A percentile compares a stretch with the other conserved stretches of the same genome.
Evolutionary conservation across 2,329 filamentous ascomycete genomes (phyloP).

Genomic region (Xylariaceae sp.): DNA sequence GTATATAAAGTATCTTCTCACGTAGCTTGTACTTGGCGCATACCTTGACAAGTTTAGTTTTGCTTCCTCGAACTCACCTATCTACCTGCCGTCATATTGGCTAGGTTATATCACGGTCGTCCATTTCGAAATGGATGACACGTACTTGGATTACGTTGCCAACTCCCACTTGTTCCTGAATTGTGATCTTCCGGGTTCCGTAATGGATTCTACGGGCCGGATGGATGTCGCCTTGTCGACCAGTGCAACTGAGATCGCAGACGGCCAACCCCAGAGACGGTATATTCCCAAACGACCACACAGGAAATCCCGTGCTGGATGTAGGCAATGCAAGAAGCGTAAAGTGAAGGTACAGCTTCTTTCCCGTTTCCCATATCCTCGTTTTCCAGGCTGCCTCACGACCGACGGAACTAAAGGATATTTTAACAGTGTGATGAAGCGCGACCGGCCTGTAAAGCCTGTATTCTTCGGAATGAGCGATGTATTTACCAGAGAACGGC

Average conservation of each 20-base stretch:
- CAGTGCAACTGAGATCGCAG: not conserved
- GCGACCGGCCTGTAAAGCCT: slow-evolving; percentile 45
- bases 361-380: not conserved
- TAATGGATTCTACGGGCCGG: slow-evolving; percentile 2
- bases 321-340: slow-evolving; percentile 49
- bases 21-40: not conserved
- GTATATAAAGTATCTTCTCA: not conserved
- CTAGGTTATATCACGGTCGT: slow-evolving; percentile 12
- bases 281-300: slow-evolving; percentile 49
- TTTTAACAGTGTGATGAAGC: slow-evolving; percentile 43
- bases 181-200: slow-evolving; percentile 6
- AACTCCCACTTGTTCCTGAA: slow-evolving; percentile 11
- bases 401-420: slow-evolving; percentile 8
- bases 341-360: slow-evolving; percentile 39
- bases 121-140: slow-evolving; percentile 16
- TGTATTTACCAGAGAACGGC: slow-evolving; percentile 41
- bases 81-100: not conserved
- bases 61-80: not conserved
- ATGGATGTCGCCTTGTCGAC: not conserved
- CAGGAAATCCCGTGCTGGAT: slow-evolving; percentile 49
- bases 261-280: slow-evolving; percentile 20
- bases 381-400: not conserved
- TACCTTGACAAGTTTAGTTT: not conserved
- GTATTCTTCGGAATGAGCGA: slow-evolving; percentile 41
- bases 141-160: slow-evolving; percentile 10